phyloP scores from a whole-genome alignment of 139 green algal genomes.

The Auxenochlorella pyrenoidosa region DNA sequence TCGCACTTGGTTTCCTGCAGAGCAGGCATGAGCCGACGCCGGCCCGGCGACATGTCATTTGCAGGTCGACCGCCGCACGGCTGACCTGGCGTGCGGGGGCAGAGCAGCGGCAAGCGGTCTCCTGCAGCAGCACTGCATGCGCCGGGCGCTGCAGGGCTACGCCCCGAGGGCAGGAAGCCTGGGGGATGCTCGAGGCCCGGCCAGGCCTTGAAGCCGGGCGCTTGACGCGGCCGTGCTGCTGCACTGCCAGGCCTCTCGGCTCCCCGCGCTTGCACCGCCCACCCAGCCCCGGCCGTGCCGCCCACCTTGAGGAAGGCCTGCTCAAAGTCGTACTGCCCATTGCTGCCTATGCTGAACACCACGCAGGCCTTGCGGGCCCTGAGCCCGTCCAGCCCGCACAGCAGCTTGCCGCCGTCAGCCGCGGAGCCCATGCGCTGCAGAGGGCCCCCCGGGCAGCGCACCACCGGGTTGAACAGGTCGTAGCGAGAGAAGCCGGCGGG shows the following conservation, averaged over 20 bases:
- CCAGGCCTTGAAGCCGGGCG: neutral
- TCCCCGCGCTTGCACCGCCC: no score
- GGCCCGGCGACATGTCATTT: no score
- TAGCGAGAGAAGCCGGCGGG: neutral
- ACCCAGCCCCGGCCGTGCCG: no score
- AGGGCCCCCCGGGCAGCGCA: neutral
- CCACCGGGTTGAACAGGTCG: neutral
- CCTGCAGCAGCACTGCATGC: no score
- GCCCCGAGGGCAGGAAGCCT: no score
- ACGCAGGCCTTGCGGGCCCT: neutral
- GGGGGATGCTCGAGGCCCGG: no score
- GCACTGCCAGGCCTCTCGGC: neutral
- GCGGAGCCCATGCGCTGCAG: neutral
- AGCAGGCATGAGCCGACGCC: no score
- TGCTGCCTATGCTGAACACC: neutral
- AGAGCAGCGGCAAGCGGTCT: no score
- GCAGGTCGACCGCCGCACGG: no score
- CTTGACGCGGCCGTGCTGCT: neutral
- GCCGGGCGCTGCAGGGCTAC: no score
- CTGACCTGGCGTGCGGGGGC: no score
- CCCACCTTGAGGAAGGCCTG: neutral
- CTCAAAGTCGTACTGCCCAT: conserved; percentile 13
- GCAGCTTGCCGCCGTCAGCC: neutral
- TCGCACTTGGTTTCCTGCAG: no score
- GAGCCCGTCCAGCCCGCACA: neutral